Evolutionary conservation across 257 asterid genomes (phyloP), one percentile per base, ranked within the genome.

Genomic region (Leonotis leonurus): DNA sequence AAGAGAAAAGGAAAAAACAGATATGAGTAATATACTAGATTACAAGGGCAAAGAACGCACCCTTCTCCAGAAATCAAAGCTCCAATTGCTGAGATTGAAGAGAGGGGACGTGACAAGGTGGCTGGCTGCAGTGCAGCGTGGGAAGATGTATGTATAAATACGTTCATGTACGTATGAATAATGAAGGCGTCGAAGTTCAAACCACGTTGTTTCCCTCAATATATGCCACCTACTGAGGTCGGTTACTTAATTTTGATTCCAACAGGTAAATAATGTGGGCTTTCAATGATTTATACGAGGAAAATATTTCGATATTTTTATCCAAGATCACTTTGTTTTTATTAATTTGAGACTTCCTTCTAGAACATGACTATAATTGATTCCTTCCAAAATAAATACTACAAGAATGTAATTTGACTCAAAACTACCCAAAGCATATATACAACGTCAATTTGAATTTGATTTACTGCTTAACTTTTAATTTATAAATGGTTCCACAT

Each of bases 21-120:
- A 6, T 3, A 3, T 25, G 5, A 25, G 4, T 30, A 29, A 3
- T 29, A 29, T 30, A 30, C 8, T n/a, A 45, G 4, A 60, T 25
- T 48, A 54, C 3, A 40, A 27, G 22, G 33, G 63, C 29, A 12
- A 26, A 20, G 14, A 54, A 17, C 67, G 50, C 17, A 70, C 80
- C 76, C 48, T 70, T 65, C 50, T 65, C 58, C 66, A 55, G 66
- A 60, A 70, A 60, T 60, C 73, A 60, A 75, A 64, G 57, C 73
- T 53, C 62, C 14, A 10, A 33, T 10, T 43, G 43, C 67, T 36
- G 60, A 57, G 66, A 53, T 45, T 54, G 57, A 30, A 41, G 64
- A 39, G 63, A 56, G 61, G 69, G 35, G 30, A 29, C 33, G 4
- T 16, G 32, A 37, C 25, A 40, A 33, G 35, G 66, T 35, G 60